Evolutionary conservation across 2,329 filamentous ascomycete species (phyloP).

Genomic region (Metarhizium brunneum): DNA sequence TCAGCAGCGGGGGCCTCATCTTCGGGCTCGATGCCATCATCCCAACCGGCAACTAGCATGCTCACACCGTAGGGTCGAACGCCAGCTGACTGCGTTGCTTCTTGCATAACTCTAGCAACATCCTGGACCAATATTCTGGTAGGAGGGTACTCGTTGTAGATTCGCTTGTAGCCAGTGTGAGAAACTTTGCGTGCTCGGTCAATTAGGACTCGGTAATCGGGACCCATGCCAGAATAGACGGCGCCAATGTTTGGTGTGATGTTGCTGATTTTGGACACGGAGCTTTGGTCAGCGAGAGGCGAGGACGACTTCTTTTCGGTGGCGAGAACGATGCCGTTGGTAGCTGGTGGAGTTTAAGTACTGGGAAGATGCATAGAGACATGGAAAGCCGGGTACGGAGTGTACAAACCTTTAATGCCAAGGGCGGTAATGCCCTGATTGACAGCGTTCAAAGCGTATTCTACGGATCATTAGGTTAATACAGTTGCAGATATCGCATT

Average conservation of each 20-base stretch:
- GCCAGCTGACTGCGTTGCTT: conserved; percentile 96
- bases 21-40: conserved; percentile 89
- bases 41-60: conserved; percentile 92
- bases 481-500: not conserved
- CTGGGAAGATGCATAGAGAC: not conserved
- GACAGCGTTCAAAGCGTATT: conserved; percentile 98
- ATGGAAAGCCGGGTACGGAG: not conserved
- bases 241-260: conserved; percentile 99
- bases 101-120: conserved; percentile 95
- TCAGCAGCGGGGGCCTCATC: conserved; percentile 47
- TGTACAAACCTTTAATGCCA: conserved; percentile 80
- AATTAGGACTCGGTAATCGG: conserved; percentile 94
- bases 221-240: conserved; percentile 99
- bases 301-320: conserved; percentile 99
- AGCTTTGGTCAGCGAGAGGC: conserved; percentile 88
- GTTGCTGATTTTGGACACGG: conserved; percentile 92
- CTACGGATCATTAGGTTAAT: conserved; percentile 35
- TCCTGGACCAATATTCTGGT: conserved; percentile 99
- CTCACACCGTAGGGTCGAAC: conserved; percentile 95
- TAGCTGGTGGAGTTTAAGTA: conserved; percentile 47
- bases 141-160: conserved; percentile 99
- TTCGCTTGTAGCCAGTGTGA: conserved; percentile 97
- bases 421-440: conserved; percentile 98
- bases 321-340: conserved; percentile 96
- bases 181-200: conserved; percentile 98